phyloP scores from a whole-genome alignment of 2,329 filamentous ascomycete species.

The Juglanconis sp. region DNA sequence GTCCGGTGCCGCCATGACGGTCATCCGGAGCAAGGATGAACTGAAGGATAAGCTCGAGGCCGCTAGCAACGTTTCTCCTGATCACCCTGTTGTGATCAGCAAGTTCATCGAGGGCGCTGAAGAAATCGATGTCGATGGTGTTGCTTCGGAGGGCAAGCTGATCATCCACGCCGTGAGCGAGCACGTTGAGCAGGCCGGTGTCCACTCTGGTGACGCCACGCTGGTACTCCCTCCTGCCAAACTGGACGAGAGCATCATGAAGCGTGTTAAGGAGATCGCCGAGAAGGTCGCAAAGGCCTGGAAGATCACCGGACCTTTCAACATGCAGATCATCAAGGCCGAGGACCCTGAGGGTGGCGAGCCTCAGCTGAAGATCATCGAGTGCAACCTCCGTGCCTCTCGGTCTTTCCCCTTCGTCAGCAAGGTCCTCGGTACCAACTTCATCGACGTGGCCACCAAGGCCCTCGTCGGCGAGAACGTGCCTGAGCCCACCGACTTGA shows the following conservation, averaged over 20 bases:
- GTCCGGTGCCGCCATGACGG: slow-evolving; percentile 97
- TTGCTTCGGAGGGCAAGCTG: slow-evolving; percentile 80
- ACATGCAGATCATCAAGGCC: slow-evolving; percentile 99
- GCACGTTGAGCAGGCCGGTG: slow-evolving; percentile 94
- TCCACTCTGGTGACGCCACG: slow-evolving; percentile 96
- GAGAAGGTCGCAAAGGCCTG: slow-evolving; percentile 95
- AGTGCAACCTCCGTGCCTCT: slow-evolving; percentile 96
- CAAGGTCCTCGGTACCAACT: slow-evolving; percentile 95
- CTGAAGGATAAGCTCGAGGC: slow-evolving; percentile 93
- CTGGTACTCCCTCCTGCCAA: slow-evolving; percentile 83
- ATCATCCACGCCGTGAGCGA: slow-evolving; percentile 90
- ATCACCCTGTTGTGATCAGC: slow-evolving; percentile 96
- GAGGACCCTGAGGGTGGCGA: slow-evolving; percentile 71
- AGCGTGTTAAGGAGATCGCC: slow-evolving; percentile 90
- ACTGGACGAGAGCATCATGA: slow-evolving; percentile 74
- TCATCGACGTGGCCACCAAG: slow-evolving; percentile 92
- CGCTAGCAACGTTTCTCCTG: slow-evolving; percentile 84
- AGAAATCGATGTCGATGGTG: slow-evolving; percentile 95
- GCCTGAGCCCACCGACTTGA: slow-evolving; percentile 80
- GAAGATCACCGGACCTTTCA: slow-evolving; percentile 97
- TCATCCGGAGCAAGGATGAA: slow-evolving; percentile 83
- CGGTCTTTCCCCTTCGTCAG: slow-evolving; percentile 97
- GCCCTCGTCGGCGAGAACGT: slow-evolving; percentile 84
- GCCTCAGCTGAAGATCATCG: slow-evolving; percentile 87
- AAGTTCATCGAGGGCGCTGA: slow-evolving; percentile 97